phyloP scores from a whole-genome alignment of 768 basidiomycete genomes.

The Mycena venus region DNA sequence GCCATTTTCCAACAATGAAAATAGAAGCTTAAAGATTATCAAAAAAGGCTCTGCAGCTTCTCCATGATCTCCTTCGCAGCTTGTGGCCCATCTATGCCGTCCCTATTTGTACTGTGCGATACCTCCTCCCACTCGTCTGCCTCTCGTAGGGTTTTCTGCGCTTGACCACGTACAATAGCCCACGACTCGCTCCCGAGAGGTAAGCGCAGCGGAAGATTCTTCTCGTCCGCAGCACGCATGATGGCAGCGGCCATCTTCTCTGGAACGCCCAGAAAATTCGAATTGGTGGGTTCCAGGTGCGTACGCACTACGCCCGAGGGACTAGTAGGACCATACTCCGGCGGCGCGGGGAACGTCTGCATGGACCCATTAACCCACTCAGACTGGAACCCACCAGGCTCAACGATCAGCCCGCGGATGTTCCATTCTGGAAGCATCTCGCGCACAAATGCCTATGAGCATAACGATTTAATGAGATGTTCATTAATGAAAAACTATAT shows the following conservation, averaged over 20 bases:
- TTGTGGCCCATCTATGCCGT: conserved; percentile 4
- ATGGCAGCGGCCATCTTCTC: conserved; percentile 36
- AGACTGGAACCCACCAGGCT: conserved; percentile 42
- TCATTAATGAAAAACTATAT: background rate
- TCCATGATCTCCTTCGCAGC: background rate
- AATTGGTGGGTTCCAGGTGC: conserved; percentile 11
- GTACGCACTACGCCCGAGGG: conserved; percentile 8
- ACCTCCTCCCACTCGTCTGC: conserved; percentile 9
- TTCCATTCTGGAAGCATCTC: conserved; percentile 60
- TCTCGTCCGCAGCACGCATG: conserved; percentile 21
- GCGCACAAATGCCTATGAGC: background rate
- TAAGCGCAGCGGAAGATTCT: conserved; percentile 39
- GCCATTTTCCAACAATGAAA: too few relatives aligned
- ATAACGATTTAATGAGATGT: background rate
- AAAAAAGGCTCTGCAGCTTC: conserved; percentile 1
- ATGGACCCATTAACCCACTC: conserved; percentile 33
- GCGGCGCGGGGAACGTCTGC: conserved; percentile 36
- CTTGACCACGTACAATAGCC: conserved; percentile 27
- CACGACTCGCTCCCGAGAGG: conserved; percentile 40
- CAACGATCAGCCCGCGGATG: conserved; percentile 42
- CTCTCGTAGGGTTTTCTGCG: conserved; percentile 4
- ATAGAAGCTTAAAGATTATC: too few relatives aligned
- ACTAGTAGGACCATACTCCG: conserved; percentile 37
- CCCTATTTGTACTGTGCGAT: conserved; percentile 13
- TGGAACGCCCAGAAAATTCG: conserved; percentile 27